Evolutionary conservation across 805 yeast genomes (phyloP), one percentile per base, ranked within the genome.

Genomic region (Barnettozyma salicaria): DNA sequence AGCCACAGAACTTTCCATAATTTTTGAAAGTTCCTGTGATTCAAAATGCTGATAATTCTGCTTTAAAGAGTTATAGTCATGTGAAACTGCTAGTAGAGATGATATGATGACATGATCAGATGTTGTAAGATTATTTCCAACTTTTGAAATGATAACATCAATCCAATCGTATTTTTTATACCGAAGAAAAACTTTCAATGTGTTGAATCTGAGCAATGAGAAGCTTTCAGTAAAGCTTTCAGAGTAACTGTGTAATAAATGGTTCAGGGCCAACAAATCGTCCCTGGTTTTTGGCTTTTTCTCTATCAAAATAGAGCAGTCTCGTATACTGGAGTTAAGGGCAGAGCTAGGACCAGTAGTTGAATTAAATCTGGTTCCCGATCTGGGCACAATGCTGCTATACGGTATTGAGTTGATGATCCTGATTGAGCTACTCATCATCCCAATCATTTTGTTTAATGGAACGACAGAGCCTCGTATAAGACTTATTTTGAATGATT

Each of bases 101-200:
- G 17, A 19, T 13, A 23, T 5, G 11, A 31, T 34, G 19, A 27
- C 10, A 17, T 27, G 34, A 10, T 20, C 40, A 16, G 29, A 25
- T 7, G 19, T 18, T 12, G 28, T 32, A 5, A 19, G 19, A 4
- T 26, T 20, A 8, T 7, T 27, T 19, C 30, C 14, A 7, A 13
- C 4, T 8, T 14, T 17, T 10, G 26, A 8, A 2, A 41, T 34
- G 22, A 44, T 29, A 3, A 37, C 32, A 4, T 32, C 30, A 3
- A 45, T 42, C 37, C 37, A 36, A 5, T 41, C 44, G 16, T 21
- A 28, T 27, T 36, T 39, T 26, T 43, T 45, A 27, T 24, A 36
- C 27, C 28, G 37, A 6, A 48, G 37, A 1, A 48, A 36, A 2
- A 41, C 11, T 5, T 33, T 5, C 7, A 45, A 17, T 1, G 36